Conservation (phyloP, 352 stramenopile species). For the Blastocystis sp. region DNA sequence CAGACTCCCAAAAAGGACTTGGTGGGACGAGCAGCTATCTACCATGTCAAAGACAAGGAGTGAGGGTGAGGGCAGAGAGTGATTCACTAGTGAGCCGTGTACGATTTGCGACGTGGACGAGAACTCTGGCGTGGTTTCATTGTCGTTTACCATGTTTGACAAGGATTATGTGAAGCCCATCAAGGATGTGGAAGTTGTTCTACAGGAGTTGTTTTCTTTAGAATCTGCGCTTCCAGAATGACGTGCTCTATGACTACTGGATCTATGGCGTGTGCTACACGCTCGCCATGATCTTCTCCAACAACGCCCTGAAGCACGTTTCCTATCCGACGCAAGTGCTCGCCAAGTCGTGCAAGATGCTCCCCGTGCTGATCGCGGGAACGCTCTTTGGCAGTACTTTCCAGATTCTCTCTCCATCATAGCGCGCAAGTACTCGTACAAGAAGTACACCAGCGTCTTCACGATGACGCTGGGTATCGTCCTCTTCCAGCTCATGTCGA, state of each 20-base stretch:
- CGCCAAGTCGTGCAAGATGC: constrained; percentile 96
- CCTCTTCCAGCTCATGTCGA: constrained; percentile 69
- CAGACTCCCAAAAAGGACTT: constrained; percentile 25
- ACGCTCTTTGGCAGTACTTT: constrained; percentile 57
- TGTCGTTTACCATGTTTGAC: constrained; percentile 46
- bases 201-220: constrained; percentile 66
- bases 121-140: constrained; percentile 34
- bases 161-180: constrained; percentile 13
- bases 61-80: neutral
- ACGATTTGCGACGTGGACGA: constrained; percentile 5
- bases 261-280: constrained; percentile 66
- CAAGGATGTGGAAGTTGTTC: neutral
- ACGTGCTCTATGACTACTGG: constrained; percentile 35
- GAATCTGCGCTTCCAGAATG: constrained; percentile 60
- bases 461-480: constrained; percentile 72
- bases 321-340: constrained; percentile 92
- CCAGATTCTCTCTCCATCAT: neutral
- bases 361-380: constrained; percentile 77
- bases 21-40: constrained; percentile 25
- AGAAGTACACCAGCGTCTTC: constrained; percentile 77
- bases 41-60: constrained; percentile 30
- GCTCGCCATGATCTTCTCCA: constrained; percentile 77
- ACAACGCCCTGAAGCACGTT: constrained; percentile 80
- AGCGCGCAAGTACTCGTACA: constrained; percentile 68
- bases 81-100: constrained; percentile 1